Percentiles rank a stretch among this genome's conserved stretches.
Evolutionary conservation across 257 asterid species (phyloP).

Genomic region (Handroanthus guayacan): DNA sequence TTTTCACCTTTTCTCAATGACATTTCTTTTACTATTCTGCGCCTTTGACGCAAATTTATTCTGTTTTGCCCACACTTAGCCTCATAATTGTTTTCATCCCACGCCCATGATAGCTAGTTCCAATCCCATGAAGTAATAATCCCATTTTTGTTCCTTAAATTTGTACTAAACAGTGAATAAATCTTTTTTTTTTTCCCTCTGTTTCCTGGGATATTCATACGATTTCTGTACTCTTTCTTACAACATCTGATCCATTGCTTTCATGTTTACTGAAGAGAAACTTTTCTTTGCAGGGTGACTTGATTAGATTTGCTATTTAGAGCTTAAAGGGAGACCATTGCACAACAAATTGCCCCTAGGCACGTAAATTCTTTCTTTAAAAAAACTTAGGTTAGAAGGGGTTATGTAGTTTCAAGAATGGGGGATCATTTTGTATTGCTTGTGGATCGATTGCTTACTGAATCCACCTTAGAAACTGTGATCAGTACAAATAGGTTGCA

Average conservation of each 20-base stretch:
- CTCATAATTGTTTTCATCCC: slow-evolving; percentile 30
- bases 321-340: slow-evolving; percentile 30
- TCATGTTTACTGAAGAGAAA: slow-evolving; percentile 14
- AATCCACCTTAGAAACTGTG: slow-evolving; percentile 55
- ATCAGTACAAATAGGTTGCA: slow-evolving; percentile 46
- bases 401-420: slow-evolving; percentile 38
- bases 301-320: slow-evolving; percentile 26
- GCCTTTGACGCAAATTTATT: slow-evolving; percentile 21
- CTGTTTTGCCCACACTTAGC: slow-evolving; percentile 33
- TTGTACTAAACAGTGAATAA: slow-evolving; percentile 18
- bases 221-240: not conserved
- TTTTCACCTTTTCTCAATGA: not conserved
- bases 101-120: slow-evolving; percentile 34
- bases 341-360: slow-evolving; percentile 26
- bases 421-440: slow-evolving; percentile 56
- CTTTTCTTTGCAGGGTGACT: slow-evolving; percentile 36
- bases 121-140: not conserved
- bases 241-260: not conserved
- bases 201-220: not conserved
- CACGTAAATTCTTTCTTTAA: slow-evolving; percentile 37
- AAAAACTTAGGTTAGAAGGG: slow-evolving; percentile 26
- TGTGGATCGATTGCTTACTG: slow-evolving; percentile 57
- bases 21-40: slow-evolving; percentile 15
- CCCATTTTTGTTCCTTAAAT: slow-evolving; percentile 23
- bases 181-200: slow-evolving; percentile 18